These are phyloP conservation scores for Articulospora tetracladia DNA, from an alignment of 495 filamentous ascomycete species.

Conservation along the genomic window DNA sequence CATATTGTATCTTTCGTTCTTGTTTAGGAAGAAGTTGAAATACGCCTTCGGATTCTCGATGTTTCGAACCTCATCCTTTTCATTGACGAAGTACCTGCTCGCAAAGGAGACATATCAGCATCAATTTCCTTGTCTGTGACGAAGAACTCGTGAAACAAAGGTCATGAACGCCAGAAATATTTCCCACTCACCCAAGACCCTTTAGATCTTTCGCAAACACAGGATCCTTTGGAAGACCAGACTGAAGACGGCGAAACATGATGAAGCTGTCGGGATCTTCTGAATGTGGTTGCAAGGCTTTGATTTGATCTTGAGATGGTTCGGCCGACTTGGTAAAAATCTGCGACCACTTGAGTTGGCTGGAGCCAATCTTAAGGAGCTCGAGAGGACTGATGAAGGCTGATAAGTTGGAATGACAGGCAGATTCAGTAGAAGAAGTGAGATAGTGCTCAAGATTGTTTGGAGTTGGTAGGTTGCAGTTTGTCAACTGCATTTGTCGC, in stretches of 20 bases:
- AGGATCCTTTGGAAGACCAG: constrained; percentile 67
- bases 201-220: constrained; percentile 57
- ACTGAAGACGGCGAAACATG: constrained; percentile 67
- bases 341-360: no score
- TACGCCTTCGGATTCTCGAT: constrained; percentile 60
- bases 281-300: neutral
- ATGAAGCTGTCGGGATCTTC: neutral
- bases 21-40: constrained; percentile 69
- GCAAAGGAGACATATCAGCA: neutral
- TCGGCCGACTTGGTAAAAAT: no score
- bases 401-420: no score
- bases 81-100: constrained; percentile 64
- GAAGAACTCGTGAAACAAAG: no score
- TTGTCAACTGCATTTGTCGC: no score
- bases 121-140: no score
- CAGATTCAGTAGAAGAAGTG: no score
- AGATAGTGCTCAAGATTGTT: no score
- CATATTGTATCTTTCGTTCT: constrained; percentile 68
- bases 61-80: constrained; percentile 63
- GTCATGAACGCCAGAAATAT: neutral
- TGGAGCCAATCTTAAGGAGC: no score
- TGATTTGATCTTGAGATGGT: neutral
- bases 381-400: no score
- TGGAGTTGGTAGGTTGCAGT: no score
- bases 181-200: constrained; percentile 57